Base-by-base conservation (phyloP, 129 eudicot genomes). In the Saposhnikovia divaricata region DNA sequence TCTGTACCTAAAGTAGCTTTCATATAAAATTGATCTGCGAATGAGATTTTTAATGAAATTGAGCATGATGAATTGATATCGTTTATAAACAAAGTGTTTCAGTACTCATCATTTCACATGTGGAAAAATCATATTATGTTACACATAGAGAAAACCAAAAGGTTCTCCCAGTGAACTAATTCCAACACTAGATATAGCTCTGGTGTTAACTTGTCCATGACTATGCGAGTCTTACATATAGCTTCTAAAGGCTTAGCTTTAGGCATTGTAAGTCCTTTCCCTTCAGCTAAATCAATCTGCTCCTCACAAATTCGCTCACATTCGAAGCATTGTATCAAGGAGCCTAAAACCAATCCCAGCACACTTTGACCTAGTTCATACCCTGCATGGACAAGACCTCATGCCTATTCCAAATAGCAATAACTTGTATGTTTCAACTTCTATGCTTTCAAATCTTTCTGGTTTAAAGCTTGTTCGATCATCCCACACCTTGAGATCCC, bases 361-460 rank as follows among this genome's bases (percentile, higher is more conserved):
- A 77, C 42, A 38, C 82, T 42, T 16, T 78, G 81, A 43, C 79
- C 91, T 25, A 88, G 15, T 1, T 82, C 80, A 14, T 86, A n/a
- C 43, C 43, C 43, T 40, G 37, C 37, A 34, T 34, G 43, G 43
- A 40, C 43, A 40, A 40, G 6, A 40, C 6, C 43, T 40, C 43
- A 87, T 81, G 11, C 91, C 91, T 70, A 72, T 78, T 8, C 91
- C 89, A 77, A 88, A 88, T 5, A 87, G 91, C 83, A 85, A 40
- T 34, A 85, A 66, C 73, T 74, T 82, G 4, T 78, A 80, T 31
- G 47, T 66, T 27, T 74, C 86, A 40, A 65, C 74, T 25, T 75
- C 91, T 8, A 7, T 31, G 1, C 84, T 80, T 31, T 88, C 82
- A 77, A 87, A 85, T 73, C 89, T 81, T 84, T 88, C 87, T 21